Evolutionary conservation across 2,329 filamentous ascomycete genomes (phyloP), one percentile per base, ranked within the genome.

Genomic region (Metarhizium brunneum): DNA sequence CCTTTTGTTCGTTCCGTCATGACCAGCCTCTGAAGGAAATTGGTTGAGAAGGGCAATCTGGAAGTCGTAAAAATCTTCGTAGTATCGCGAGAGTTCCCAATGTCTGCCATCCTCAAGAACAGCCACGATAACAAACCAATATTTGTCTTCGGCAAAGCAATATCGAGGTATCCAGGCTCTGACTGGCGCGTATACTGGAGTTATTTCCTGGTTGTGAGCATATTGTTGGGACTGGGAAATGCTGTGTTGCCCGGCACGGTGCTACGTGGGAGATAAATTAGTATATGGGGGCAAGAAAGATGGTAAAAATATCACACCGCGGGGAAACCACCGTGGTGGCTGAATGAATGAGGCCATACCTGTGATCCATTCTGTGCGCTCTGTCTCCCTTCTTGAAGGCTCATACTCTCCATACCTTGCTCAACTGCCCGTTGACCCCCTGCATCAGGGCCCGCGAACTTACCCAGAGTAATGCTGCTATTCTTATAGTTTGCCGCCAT

Each of bases 401-500:
- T 95, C 87, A 95, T 83, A 49, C 89, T 82, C 64, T 91, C 84
- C 81, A 90, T 85, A 54, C 82, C 80, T 61, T 86, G 81, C 57
- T 87, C 86, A 64, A 92, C 75, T 13, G 45, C 47, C 18, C 55
- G 52, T 32, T 79, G 76, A 20, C 63, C 64, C 45, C 71, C 69
- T 55, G 71, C 70, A 4, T 66, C 65, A 20, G 67, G 69, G 55
- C 82, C 77, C 57, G 74, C 77, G 62, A 95, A 92, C 72, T 92
- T 95, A 62, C 94, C 94, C 47, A 99, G 76, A 0, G 92, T 92
- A 68, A 99, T 97, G 73, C 94, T 97, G 70, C 92, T 96, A 69
- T 97, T 96, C 77, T 99, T 99, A 74, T 99, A 99, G 61, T 96
- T 92, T 55, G 92, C 92, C 0, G 94, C 92, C 90, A 96, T 96